phyloP scores from a whole-genome alignment of 2,329 filamentous ascomycete species.

The Aspergillus hiratsukae region DNA sequence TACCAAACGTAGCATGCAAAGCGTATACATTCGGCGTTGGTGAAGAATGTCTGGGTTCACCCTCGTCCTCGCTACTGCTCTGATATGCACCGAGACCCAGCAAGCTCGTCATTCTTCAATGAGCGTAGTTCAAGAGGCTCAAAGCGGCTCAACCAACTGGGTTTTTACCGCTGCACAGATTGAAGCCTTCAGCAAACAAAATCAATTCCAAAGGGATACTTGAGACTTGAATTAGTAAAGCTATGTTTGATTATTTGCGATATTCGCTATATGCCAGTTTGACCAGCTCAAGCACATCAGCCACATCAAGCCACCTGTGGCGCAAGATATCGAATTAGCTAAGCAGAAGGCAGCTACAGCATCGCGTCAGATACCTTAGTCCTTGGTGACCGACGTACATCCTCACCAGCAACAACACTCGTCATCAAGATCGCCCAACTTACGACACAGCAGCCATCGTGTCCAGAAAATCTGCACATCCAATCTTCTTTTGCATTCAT shows the following conservation, averaged over 20 bases:
- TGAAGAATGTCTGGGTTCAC: slow-evolving; percentile 13
- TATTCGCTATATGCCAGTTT: neutral
- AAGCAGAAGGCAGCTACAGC: slow-evolving; percentile 37
- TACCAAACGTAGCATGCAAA: neutral
- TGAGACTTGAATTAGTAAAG: neutral
- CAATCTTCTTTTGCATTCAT: neutral
- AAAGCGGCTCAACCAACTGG: neutral
- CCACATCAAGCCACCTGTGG: neutral
- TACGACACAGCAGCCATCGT: neutral
- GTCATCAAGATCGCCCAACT: neutral
- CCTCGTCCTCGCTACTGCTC: slow-evolving; percentile 45
- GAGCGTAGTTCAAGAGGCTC: neutral
- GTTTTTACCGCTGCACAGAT: slow-evolving; percentile 1
- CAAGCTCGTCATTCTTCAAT: slow-evolving; percentile 24
- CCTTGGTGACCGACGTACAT: slow-evolving; percentile 1
- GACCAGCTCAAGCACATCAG: neutral
- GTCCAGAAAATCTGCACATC: neutral
- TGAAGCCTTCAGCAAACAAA: neutral
- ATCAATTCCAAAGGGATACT: neutral
- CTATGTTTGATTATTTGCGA: neutral
- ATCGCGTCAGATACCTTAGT: slow-evolving; percentile 29
- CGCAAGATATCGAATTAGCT: slow-evolving; percentile 24
- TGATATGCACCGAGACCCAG: slow-evolving; percentile 41
- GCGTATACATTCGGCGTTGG: slow-evolving; percentile 20
- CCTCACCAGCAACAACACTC: neutral